Base-by-base conservation (phyloP, 768 basidiomycete genomes). In the Russula ochroleuca region DNA sequence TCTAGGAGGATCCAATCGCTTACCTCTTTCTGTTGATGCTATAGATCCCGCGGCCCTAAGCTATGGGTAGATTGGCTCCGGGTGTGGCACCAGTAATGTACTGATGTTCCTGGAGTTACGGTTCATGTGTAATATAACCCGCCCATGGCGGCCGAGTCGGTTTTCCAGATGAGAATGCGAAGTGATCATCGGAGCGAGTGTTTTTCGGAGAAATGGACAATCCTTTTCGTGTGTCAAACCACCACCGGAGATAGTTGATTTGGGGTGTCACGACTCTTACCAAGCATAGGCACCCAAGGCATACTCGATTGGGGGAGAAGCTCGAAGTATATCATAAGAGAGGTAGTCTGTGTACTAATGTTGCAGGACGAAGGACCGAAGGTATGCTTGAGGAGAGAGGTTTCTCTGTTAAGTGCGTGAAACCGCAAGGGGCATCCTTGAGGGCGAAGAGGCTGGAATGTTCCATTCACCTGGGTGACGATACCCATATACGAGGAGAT, bases 401-500 rank as follows among this genome's bases (percentile, higher is more conserved):
- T n/a, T 28, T 28, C 25, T 33, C 45, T 55, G 43, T 40, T 47
- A 37, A 43, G 38, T 56, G 53, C 28, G 35, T 40, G 45, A 48
- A 54, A 40, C 28, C 14, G 37, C 21, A 49, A 28, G 41, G 53
- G 23, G n/a, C 5, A 25, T 19, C 33, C 33, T 43, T 23, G 33
- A 43, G 59, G 35, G 9, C 6, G 41, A 38, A 49, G 35, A 55
- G 37, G 37, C 47, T 40, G 5, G 45, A 62, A 56, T 38, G 61
- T 15, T 48, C 53, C 37, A 37, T 28, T 37, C 25, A 56, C 43
- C 19, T 55, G 25, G 25, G 61, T 62, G 54, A 56, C 47, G 47
- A 52, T 62, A 56, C 47, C 61, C 40, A 62, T 62, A 54, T 7
- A 23, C 14, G 54, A 49, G 61, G 61, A 37, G 61, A 56, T 62